These are phyloP conservation scores for Truncatella angustata DNA, from an alignment of 2,329 filamentous ascomycete species.

Conservation along the genomic window DNA sequence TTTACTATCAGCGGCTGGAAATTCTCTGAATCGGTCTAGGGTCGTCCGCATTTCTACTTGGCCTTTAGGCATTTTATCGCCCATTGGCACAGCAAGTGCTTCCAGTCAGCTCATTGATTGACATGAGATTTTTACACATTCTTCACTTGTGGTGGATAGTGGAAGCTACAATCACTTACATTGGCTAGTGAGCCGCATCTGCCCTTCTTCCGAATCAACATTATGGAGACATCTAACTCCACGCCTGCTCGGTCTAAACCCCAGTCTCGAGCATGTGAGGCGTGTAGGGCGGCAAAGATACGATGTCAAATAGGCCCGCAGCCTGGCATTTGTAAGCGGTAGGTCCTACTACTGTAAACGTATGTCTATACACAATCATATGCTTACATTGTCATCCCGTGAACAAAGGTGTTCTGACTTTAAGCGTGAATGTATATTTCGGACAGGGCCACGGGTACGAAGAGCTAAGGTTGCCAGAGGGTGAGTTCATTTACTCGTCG, in stretches of 20 bases:
- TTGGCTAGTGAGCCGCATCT: neutral
- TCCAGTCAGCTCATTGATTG: neutral
- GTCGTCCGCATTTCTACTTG: neutral
- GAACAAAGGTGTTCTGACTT: constrained; percentile 46
- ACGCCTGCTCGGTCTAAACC: constrained; percentile 25
- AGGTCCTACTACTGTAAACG: constrained; percentile 17
- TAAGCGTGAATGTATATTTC: constrained; percentile 52
- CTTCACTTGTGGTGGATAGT: neutral
- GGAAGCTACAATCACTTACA: neutral
- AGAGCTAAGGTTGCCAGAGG: constrained; percentile 41
- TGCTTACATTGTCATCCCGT: neutral
- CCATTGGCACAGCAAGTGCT: no score
- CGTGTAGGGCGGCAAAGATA: constrained; percentile 52
- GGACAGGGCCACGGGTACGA: constrained; percentile 48
- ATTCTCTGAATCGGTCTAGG: no score
- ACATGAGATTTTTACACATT: neutral
- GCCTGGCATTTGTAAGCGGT: constrained; percentile 51
- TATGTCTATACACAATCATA: neutral
- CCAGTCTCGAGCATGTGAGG: constrained; percentile 49
- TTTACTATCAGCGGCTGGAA: no score
- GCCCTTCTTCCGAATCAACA: neutral
- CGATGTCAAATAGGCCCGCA: constrained; percentile 49
- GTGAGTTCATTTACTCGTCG: constrained; percentile 26
- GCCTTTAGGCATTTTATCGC: no score
- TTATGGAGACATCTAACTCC: constrained; percentile 6